Base-by-base conservation (phyloP, 1,284 basidiomycete species). In the Sphaerobolus stellatus region DNA sequence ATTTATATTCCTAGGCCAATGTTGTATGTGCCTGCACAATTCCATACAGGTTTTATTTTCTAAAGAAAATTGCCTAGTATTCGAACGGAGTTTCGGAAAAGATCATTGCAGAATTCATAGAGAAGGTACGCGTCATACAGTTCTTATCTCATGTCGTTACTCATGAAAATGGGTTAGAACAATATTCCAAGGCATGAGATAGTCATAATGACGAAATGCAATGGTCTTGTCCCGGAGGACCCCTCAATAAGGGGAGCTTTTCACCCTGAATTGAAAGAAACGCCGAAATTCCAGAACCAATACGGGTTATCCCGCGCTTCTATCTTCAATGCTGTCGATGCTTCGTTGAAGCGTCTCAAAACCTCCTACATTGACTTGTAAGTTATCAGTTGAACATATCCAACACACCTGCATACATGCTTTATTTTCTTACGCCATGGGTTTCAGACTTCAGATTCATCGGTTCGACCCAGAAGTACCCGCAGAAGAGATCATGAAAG, bases 171-270 rank as follows among this genome's bases (percentile, higher is more conserved):
- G n/a, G n/a, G n/a, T n/a, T n/a, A n/a, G n/a, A n/a, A n/a, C n/a
- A 65, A 79, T 18, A 80, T 87, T 48, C 81, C 82, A 9, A 74
- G 86, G 43, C 71, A 80, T 27, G 74, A 78, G n/a, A 59, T 82
- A 14, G 59, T 80, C 44, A 73, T 82, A 54, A 65, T 75, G 3
- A 75, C 76, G 11, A 82, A 81, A 56, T 61, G 62, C 52, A 65
- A 27, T 44, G 28, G 29, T 33, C 40, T 64, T 18, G 59, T 65
- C 9, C 50, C 34, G 36, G 31, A 59, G 16, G 64, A 68, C 22
- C 53, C 58, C 14, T 28, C 29, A 6, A 27, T 59, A 8, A 50
- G 28, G 13, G 46, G 50, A 3, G 44, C 22, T 16, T 31, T 52
- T 41, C 5, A 44, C 11, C 56, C 59, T 3, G 48, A 54, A 4